Conservation (phyloP, 2,329 filamentous ascomycete genomes). For the Ramularia endophylla region DNA sequence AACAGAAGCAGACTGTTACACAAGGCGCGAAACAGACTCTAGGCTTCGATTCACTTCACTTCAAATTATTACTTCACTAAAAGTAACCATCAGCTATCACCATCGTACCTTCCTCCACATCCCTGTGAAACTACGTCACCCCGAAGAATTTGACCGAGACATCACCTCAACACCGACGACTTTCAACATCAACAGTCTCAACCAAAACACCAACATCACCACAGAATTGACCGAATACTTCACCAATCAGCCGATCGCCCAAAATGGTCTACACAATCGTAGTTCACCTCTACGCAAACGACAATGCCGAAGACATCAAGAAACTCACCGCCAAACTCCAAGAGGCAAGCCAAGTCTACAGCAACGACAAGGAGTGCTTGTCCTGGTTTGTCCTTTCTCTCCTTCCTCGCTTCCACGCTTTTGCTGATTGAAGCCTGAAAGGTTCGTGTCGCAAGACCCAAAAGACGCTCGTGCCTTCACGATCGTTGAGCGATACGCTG, state of each 20-base stretch:
- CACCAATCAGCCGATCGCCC: not conserved
- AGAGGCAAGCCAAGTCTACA: slow-evolving; percentile 68
- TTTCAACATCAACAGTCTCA: too few relatives aligned
- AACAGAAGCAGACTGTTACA: too few relatives aligned
- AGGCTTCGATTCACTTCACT: too few relatives aligned
- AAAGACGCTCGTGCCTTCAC: slow-evolving; percentile 64
- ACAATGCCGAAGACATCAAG: slow-evolving; percentile 55
- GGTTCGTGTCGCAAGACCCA: slow-evolving; percentile 73
- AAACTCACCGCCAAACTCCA: slow-evolving; percentile 67
- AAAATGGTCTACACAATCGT: slow-evolving; percentile 55
- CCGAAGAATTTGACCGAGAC: too few relatives aligned
- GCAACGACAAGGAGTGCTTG: slow-evolving; percentile 61
- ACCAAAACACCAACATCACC: slow-evolving; percentile 2
- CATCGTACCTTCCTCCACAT: not conserved
- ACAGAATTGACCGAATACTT: too few relatives aligned
- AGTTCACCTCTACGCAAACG: slow-evolving; percentile 65
- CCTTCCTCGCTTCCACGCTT: not conserved
- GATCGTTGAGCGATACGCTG: slow-evolving; percentile 67
- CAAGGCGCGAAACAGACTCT: too few relatives aligned
- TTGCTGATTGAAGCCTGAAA: slow-evolving; percentile 29
- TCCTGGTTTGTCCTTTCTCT: slow-evolving; percentile 25
- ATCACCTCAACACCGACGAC: not conserved
- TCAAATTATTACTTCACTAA: too few relatives aligned
- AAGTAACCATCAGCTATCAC: too few relatives aligned
- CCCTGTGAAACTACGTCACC: not conserved